A percentile compares a stretch with the other conserved stretches of the same genome.
phyloP scores from a whole-genome alignment of 2,329 filamentous ascomycete genomes.

The Dothiorella sarmentorum region DNA sequence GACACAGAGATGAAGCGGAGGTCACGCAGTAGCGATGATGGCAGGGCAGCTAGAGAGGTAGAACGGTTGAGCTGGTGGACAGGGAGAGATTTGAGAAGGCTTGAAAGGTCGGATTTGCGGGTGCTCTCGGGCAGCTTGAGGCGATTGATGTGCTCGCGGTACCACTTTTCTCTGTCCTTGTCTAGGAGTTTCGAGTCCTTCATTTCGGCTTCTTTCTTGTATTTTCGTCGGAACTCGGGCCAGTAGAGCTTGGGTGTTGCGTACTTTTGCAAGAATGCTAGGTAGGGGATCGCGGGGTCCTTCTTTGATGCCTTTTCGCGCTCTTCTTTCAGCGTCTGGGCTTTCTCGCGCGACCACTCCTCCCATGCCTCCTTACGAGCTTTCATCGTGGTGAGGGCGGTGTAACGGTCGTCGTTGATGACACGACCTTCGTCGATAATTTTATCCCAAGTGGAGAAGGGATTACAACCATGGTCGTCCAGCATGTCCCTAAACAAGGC shows the following conservation, averaged over 20 bases:
- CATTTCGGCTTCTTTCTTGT: conserved; percentile 76
- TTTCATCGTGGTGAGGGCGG: conserved; percentile 75
- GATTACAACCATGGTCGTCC: conserved; percentile 76
- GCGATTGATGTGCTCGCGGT: conserved; percentile 68
- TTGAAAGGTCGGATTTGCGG: conserved; percentile 66
- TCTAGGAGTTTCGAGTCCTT: conserved; percentile 58
- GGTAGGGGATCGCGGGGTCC: conserved; percentile 78
- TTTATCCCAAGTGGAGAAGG: conserved; percentile 89
- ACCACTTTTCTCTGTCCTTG: conserved; percentile 75
- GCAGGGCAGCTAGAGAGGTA: conserved; percentile 57
- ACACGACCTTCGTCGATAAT: conserved; percentile 78
- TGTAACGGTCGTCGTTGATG: conserved; percentile 83
- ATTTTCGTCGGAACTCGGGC: conserved; percentile 94
- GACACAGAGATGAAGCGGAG: conserved; percentile 68
- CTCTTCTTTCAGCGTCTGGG: conserved; percentile 67
- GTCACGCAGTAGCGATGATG: conserved; percentile 61
- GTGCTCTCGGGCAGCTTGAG: conserved; percentile 62
- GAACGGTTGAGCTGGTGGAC: conserved; percentile 57
- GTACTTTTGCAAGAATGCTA: conserved; percentile 74
- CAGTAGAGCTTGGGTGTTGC: conserved; percentile 93
- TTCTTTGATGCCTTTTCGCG: conserved; percentile 73
- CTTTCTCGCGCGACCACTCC: conserved; percentile 75
- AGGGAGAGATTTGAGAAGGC: conserved; percentile 62
- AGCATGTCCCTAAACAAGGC: conserved; percentile 82
- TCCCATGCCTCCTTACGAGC: conserved; percentile 78